Evolutionary conservation across 2,329 filamentous ascomycete species (phyloP), one percentile per base, ranked within the genome.

Genomic region (Botrytis sinoallii): DNA sequence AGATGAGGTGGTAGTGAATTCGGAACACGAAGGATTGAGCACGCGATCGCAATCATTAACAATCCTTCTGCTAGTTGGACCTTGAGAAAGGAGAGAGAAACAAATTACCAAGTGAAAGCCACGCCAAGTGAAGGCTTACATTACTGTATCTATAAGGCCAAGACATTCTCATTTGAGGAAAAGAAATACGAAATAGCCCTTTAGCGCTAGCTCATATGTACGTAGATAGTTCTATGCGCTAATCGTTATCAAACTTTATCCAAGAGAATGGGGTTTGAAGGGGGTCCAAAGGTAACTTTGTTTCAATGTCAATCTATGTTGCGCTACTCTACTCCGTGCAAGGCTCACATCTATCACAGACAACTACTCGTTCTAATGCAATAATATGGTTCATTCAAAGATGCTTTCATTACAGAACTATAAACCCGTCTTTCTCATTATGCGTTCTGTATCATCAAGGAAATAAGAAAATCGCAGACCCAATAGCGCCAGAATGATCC

Each of bases 401-500:
- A 57, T 68, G 22, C 44, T 72, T 42, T 22, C 35, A 59, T 60
- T 57, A 9, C 64, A 42, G 29, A 73, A 69, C 42, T 73, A 42
- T 52, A 40, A 60, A 44, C 25, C 35, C 52, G 71, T 68, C 64
- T 66, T 67, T 60, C 68, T 71, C 65, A 76, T 74, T 76, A 76
- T 77, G 74, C 75, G 75, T 76, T 78, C 75, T 76, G 77, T 78
- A 75, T 76, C 75, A 73, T 77, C 74, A 77, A 76, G 46, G 72
- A 77, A 76, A 69, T 55, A 60, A 69, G n/a, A 44, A 69, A 42
- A 32, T 78, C 71, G 64, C 71, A 77, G 74, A 79, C 78, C 78
- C 79, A 77, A 78, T 57, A 78, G 78, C 79, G 78, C 79, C 79
- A 74, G 75, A 75, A 77, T 79, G 74, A 79, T 78, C 77, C 74